Base-by-base conservation (phyloP, 148 eudicot species). In the Arctostaphylos glauca region DNA sequence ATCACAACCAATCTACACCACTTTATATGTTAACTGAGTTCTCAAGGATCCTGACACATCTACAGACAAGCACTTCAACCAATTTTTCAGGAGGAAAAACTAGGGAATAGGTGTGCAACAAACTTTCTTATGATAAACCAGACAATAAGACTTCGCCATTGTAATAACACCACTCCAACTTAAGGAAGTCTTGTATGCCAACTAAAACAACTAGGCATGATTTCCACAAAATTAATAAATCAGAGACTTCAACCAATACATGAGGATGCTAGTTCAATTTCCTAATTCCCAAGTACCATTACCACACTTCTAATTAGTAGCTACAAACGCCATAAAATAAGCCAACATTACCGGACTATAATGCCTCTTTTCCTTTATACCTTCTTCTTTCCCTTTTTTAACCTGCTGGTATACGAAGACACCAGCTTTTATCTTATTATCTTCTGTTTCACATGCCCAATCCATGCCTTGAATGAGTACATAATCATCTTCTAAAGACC, bases 1-100 rank as follows among this genome's bases (percentile, higher is more conserved):
- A 81, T 70, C 54, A 83, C 19, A 70, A 68, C 5, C 62, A 76
- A 62, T 23, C 8, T 13, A 47, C 48, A 48, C 38, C 54, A 74
- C 55, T 47, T 48, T 15, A 64, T 59, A 80, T 14, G 46, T 62
- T 50, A 64, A 19, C 25, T 48, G 56, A 64, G 14, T 48, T 46
- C 14, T 47, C 1, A 31, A 31, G 38, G 38, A 31, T 31, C 38
- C 38, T 31, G 0, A 31, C 38, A 31, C 38, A 31, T 31, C 38
- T 31, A 31, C 38, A 31, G 38, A 31, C 38, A 31, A 31, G 38
- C 38, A 31, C 0, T 31, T 46, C 15, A 12, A 59, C 43, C 49
- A 80, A 74, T 4, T 60, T 55, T 79, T 79, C 72, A 46, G 19
- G 55, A 79, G 72, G 43, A 62, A 0, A 58, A 59, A 52, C 9